These are phyloP conservation scores for Penicillium odoratum DNA, from an alignment of 495 filamentous ascomycete genomes.

Conservation along the genomic window DNA sequence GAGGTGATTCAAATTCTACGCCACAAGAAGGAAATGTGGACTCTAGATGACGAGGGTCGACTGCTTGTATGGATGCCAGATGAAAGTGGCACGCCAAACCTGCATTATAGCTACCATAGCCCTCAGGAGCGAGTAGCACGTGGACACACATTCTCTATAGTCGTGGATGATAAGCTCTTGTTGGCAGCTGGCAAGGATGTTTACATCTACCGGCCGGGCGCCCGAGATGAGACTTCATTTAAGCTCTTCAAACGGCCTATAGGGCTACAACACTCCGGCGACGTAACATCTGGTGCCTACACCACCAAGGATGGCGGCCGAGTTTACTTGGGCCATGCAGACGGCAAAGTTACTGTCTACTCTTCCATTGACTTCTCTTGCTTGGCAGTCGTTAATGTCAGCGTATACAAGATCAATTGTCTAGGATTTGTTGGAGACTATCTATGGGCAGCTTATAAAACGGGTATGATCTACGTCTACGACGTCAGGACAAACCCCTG, in stretches of 20 bases:
- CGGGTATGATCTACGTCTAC: slow-evolving; percentile 93
- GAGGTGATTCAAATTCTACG: slow-evolving; percentile 87
- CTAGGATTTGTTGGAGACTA: slow-evolving; percentile 78
- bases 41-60: slow-evolving; percentile 85
- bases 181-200: slow-evolving; percentile 86
- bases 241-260: slow-evolving; percentile 71
- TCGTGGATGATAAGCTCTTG: slow-evolving; percentile 80
- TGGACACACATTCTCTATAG: slow-evolving; percentile 84
- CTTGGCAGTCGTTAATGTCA: slow-evolving; percentile 75
- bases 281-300: slow-evolving; percentile 83
- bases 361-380: slow-evolving; percentile 73
- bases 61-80: slow-evolving; percentile 87
- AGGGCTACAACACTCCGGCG: slow-evolving; percentile 65
- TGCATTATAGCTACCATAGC: slow-evolving; percentile 60
- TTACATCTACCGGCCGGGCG: slow-evolving; percentile 73
- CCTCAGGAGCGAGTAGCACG: slow-evolving; percentile 72
- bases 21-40: slow-evolving; percentile 89
- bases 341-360: slow-evolving; percentile 93
- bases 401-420: slow-evolving; percentile 92
- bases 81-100: slow-evolving; percentile 67
- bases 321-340: slow-evolving; percentile 87
- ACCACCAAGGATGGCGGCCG: slow-evolving; percentile 72
- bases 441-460: slow-evolving; percentile 94
- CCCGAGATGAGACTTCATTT: slow-evolving; percentile 65
- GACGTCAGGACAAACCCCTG: slow-evolving; percentile 81